These are phyloP conservation scores for Cardamine occulta DNA, from an alignment of 345 rosid genomes.

Conservation along the genomic window DNA sequence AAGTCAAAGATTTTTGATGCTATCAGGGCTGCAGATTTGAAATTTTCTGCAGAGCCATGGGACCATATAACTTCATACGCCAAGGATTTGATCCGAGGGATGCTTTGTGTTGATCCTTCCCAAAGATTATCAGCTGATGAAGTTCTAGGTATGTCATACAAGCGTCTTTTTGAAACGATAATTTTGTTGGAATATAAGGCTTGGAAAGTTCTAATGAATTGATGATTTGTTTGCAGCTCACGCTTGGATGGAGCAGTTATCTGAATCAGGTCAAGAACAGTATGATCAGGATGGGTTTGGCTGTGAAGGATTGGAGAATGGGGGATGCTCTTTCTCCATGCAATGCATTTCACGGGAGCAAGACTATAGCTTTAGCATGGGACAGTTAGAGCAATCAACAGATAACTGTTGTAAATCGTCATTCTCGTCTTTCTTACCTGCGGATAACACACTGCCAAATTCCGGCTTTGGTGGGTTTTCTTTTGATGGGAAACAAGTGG, in stretches of 20 bases:
- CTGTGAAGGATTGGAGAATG: constrained; percentile 47
- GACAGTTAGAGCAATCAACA: constrained; percentile 45
- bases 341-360: constrained; percentile 47
- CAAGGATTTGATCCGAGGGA: constrained; percentile 64
- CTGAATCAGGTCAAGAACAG: constrained; percentile 46
- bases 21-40: constrained; percentile 76
- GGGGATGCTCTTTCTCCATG: constrained; percentile 51
- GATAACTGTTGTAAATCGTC: constrained; percentile 54
- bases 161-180: background rate
- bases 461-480: constrained; percentile 56
- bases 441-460: constrained; percentile 30
- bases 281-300: constrained; percentile 42
- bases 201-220: background rate
- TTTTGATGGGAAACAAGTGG: constrained; percentile 49
- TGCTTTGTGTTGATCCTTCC: constrained; percentile 77
- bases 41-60: constrained; percentile 73
- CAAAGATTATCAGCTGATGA: constrained; percentile 67
- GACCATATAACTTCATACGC: constrained; percentile 64
- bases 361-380: constrained; percentile 66
- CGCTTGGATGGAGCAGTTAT: constrained; percentile 67
- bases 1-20: constrained; percentile 83
- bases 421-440: constrained; percentile 58
- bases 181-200: background rate
- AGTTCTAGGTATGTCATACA: constrained; percentile 59
- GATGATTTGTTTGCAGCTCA: constrained; percentile 55